Evolutionary conservation across 2,329 filamentous ascomycete species (phyloP).

Genomic region (Boeremia lycopersici): DNA sequence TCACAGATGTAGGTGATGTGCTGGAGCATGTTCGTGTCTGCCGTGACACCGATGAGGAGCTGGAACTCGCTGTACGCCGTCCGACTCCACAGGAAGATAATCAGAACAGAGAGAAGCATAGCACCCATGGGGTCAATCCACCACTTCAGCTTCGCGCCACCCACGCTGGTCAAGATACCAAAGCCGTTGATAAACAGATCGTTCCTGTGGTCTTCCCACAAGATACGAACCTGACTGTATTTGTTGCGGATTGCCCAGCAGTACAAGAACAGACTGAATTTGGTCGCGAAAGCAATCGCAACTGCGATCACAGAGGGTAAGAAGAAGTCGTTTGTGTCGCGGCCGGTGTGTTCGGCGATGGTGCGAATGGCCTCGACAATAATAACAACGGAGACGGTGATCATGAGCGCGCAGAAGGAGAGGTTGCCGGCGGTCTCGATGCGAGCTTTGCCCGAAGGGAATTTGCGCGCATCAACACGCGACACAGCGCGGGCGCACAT

Average conservation of each 20-base stretch:
- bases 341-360: slow-evolving; percentile 58
- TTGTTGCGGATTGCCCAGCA: slow-evolving; percentile 90
- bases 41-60: slow-evolving; percentile 86
- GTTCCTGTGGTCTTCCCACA: slow-evolving; percentile 97
- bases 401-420: slow-evolving; percentile 96
- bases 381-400: slow-evolving; percentile 85
- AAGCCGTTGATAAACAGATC: slow-evolving; percentile 97
- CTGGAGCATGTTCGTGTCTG: slow-evolving; percentile 83
- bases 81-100: slow-evolving; percentile 79
- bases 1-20: slow-evolving; percentile 91
- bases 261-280: slow-evolving; percentile 83
- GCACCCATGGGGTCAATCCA: slow-evolving; percentile 96
- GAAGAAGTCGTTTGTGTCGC: slow-evolving; percentile 68
- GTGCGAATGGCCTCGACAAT: slow-evolving; percentile 85
- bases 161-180: slow-evolving; percentile 88
- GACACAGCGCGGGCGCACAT: slow-evolving; percentile 86
- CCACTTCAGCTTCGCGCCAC: slow-evolving; percentile 86
- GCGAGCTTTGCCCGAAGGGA: slow-evolving; percentile 89
- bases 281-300: slow-evolving; percentile 80
- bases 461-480: slow-evolving; percentile 81
- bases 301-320: slow-evolving; percentile 86
- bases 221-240: slow-evolving; percentile 87
- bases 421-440: slow-evolving; percentile 97
- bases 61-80: slow-evolving; percentile 91
- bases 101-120: slow-evolving; percentile 78